Evolutionary conservation across 2,329 filamentous ascomycete species (phyloP).

Genomic region (Epichloe typhina): DNA sequence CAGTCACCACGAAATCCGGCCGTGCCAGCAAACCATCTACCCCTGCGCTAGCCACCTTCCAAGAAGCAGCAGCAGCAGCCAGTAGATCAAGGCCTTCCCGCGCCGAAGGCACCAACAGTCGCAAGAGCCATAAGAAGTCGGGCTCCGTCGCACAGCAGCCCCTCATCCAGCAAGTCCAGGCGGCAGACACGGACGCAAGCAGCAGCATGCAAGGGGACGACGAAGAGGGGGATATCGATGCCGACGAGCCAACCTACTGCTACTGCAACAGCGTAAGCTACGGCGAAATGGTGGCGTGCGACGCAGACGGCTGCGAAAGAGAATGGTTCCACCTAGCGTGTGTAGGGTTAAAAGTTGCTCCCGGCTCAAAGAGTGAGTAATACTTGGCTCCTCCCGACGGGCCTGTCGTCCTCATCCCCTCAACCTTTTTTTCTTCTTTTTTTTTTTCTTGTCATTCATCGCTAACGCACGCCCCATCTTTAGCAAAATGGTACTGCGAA

Average conservation of each 20-base stretch:
- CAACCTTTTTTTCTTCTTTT: constrained; percentile 6
- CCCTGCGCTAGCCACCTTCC: constrained; percentile 45
- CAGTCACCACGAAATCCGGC: constrained; percentile 51
- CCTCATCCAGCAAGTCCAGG: constrained; percentile 19
- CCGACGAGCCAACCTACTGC: constrained; percentile 63
- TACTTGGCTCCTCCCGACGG: neutral
- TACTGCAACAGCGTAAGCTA: constrained; percentile 72
- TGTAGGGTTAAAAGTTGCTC: constrained; percentile 65
- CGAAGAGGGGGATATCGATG: constrained; percentile 47
- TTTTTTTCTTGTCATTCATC: constrained; percentile 14
- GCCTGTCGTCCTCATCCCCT: neutral
- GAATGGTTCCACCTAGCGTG: constrained; percentile 82
- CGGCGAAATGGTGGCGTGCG: constrained; percentile 75
- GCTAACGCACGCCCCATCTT: neutral
- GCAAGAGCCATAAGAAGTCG: constrained; percentile 48
- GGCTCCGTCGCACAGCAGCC: constrained; percentile 23
- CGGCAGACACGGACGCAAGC: constrained; percentile 27
- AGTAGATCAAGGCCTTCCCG: constrained; percentile 39
- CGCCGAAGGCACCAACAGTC: constrained; percentile 25
- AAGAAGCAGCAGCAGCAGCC: constrained; percentile 31
- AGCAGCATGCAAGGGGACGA: constrained; percentile 27
- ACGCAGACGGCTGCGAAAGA: constrained; percentile 55
- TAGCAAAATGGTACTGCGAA: constrained; percentile 73
- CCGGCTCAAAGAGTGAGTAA: constrained; percentile 58
- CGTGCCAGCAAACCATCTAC: constrained; percentile 55